Evolutionary conservation across 1,284 basidiomycete genomes (phyloP).

Genomic region (Leccinum subrobustum): DNA sequence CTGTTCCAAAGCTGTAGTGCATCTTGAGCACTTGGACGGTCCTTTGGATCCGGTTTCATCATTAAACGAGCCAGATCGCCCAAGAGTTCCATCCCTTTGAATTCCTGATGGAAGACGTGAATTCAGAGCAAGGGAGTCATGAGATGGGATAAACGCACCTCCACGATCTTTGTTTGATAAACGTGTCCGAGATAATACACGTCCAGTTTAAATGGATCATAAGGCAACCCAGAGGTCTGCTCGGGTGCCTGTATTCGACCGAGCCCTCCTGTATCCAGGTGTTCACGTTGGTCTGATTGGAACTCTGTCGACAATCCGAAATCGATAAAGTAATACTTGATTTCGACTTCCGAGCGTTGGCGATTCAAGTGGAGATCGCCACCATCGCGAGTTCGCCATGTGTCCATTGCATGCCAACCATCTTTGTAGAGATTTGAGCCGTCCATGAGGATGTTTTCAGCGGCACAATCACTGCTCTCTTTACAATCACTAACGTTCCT

Average conservation of each 20-base stretch:
- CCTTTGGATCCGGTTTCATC: constrained; percentile 16
- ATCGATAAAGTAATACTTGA: constrained; percentile 30
- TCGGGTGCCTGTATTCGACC: constrained; percentile 17
- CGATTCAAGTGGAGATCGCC: too few relatives aligned
- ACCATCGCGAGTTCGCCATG: too few relatives aligned
- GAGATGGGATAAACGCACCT: constrained; percentile 2
- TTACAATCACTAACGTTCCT: too few relatives aligned
- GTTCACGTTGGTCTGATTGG: too few relatives aligned
- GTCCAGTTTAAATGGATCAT: constrained; percentile 24
- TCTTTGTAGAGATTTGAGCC: too few relatives aligned
- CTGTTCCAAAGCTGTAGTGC: too few relatives aligned
- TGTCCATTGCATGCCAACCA: too few relatives aligned
- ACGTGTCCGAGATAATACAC: constrained; percentile 19
- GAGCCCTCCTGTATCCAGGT: neutral
- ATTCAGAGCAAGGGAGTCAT: too few relatives aligned
- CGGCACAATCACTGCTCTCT: too few relatives aligned
- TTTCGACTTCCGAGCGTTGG: constrained; percentile 5
- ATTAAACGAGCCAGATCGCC: constrained; percentile 10
- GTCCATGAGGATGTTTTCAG: too few relatives aligned
- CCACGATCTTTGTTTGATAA: constrained; percentile 15
- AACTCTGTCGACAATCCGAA: constrained; percentile 19
- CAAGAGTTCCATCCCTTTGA: constrained; percentile 5
- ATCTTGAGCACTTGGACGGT: constrained; percentile 1
- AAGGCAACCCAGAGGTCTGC: constrained; percentile 8
- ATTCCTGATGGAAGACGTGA: constrained; percentile 3